Conservation (phyloP, 306 rosid genomes). For the Arachis stenosperma region DNA sequence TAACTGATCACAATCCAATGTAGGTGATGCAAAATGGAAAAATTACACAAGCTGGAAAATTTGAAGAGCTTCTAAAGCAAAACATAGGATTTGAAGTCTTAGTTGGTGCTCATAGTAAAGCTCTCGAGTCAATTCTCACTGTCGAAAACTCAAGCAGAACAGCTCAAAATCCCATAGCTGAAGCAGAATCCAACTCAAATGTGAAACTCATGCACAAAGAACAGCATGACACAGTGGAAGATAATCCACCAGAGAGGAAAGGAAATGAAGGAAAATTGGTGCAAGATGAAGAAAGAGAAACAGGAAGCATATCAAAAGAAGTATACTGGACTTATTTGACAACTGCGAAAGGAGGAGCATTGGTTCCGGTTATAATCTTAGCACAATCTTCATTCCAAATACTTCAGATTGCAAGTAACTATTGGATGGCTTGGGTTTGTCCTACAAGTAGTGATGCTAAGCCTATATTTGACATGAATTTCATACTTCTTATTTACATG, state of each 20-base stretch:
- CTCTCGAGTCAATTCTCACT: slow-evolving; percentile 71
- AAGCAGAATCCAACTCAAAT: slow-evolving; percentile 50
- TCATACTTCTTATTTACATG: slow-evolving; percentile 64
- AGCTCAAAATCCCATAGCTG: slow-evolving; percentile 45
- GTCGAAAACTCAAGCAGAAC: slow-evolving; percentile 65
- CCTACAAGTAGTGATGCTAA: slow-evolving; percentile 66
- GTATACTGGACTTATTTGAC: slow-evolving; percentile 86
- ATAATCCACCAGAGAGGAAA: slow-evolving; percentile 55
- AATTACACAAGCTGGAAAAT: slow-evolving; percentile 84
- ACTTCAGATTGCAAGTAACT: slow-evolving; percentile 89
- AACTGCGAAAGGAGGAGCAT: slow-evolving; percentile 64
- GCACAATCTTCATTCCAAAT: slow-evolving; percentile 88
- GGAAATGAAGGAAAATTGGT: slow-evolving; percentile 76
- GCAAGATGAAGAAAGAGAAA: slow-evolving; percentile 95
- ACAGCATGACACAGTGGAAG: slow-evolving; percentile 60
- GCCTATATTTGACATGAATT: slow-evolving; percentile 56
- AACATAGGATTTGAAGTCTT: slow-evolving; percentile 83
- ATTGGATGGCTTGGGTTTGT: slow-evolving; percentile 98
- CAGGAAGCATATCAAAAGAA: slow-evolving; percentile 87
- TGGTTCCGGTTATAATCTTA: slow-evolving; percentile 77
- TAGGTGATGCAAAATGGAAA: slow-evolving; percentile 96
- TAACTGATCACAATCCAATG: slow-evolving; percentile 35
- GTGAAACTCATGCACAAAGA: slow-evolving; percentile 38
- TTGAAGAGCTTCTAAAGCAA: slow-evolving; percentile 78
- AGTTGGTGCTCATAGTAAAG: slow-evolving; percentile 95